These are phyloP conservation scores for Coemansia sp. DNA, from an alignment of 371 early-diverging fungal genomes.

Conservation along the genomic window DNA sequence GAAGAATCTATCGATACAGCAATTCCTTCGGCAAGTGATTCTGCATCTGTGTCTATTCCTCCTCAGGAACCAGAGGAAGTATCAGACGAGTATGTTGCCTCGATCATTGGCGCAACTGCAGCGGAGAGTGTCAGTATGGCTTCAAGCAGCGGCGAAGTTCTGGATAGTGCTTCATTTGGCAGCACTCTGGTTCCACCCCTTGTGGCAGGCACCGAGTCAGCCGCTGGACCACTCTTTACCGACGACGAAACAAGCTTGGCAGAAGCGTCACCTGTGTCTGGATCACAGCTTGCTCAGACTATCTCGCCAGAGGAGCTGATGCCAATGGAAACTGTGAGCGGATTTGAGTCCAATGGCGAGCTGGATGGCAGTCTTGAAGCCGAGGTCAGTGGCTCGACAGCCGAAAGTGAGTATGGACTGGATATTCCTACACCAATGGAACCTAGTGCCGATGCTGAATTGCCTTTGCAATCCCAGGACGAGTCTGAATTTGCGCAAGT, in stretches of 20 bases:
- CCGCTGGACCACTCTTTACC: slow-evolving; percentile 8
- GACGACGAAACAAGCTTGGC: neutral
- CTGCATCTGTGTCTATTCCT: slow-evolving; percentile 5
- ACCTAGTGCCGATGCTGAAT: neutral
- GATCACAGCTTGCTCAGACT: slow-evolving; percentile 14
- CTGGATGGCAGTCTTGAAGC: neutral
- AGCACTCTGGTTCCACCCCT: slow-evolving; percentile 4
- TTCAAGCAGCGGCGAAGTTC: neutral
- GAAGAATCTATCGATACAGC: neutral
- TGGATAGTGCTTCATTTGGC: neutral
- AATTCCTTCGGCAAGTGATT: neutral
- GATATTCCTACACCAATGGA: neutral
- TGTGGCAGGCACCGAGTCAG: slow-evolving; percentile 11
- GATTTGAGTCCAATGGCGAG: slow-evolving; percentile 3
- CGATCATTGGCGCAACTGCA: neutral
- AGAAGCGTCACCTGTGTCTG: neutral
- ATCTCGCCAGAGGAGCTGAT: neutral
- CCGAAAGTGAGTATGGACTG: neutral
- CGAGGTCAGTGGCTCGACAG: neutral
- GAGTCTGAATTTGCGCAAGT: neutral
- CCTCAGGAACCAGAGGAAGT: slow-evolving; percentile 5
- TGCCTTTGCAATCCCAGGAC: neutral
- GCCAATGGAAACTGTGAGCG: slow-evolving; percentile 10
- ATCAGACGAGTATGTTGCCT: slow-evolving; percentile 2
- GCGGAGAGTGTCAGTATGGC: neutral